Conservation (phyloP, 2,329 filamentous ascomycete species). For the Calonectria pteridis region DNA sequence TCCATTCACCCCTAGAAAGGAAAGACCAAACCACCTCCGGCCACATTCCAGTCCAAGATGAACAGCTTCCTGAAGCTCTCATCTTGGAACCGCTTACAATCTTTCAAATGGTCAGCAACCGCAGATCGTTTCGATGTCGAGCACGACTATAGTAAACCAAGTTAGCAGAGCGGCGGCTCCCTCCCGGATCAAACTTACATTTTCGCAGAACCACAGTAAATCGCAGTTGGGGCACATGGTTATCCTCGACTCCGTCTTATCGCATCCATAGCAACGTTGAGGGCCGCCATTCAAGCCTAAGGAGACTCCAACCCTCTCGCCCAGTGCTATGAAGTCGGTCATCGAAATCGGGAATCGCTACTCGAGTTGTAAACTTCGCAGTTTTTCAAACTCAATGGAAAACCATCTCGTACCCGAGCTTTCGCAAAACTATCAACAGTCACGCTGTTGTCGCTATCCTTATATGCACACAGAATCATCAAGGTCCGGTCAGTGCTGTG, state of each 20-base stretch:
- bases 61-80: not conserved
- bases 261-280: not conserved
- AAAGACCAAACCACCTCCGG: not conserved
- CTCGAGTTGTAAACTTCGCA: not conserved
- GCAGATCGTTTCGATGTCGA: accelerated
- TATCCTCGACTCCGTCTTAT: accelerated
- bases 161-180: not conserved
- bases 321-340: not conserved
- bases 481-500: not conserved
- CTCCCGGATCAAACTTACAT: not conserved
- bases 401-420: not conserved
- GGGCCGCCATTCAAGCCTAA: too few species aligned
- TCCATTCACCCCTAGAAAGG: not conserved
- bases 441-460: not conserved
- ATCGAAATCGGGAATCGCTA: not conserved
- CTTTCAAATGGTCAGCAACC: not conserved
- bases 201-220: not conserved
- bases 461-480: not conserved
- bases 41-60: not conserved
- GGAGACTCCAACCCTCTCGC: not conserved
- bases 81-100: not conserved
- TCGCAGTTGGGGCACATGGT: not conserved
- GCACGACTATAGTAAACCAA: not conserved
- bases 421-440: not conserved
- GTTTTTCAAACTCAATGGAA: too few species aligned